A percentile compares a stretch with the other conserved stretches of the same genome.
phyloP scores from a whole-genome alignment of 805 yeast species.

The Yarrowia sp. region DNA sequence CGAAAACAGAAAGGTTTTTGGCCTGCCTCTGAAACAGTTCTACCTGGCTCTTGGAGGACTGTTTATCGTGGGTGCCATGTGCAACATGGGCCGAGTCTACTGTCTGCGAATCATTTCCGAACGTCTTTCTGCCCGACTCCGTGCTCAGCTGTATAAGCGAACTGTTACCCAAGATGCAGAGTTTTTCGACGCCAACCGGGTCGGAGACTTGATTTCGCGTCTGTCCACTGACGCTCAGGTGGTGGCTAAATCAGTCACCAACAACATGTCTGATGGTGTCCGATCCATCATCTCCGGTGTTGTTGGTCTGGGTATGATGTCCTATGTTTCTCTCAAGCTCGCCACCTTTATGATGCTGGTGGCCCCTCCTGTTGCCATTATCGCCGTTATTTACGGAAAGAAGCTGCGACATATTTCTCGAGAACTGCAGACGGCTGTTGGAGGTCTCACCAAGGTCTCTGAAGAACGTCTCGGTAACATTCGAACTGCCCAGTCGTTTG shows the following conservation, averaged over 20 bases:
- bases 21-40: slow-evolving; percentile 63
- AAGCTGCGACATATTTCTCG: slow-evolving; percentile 71
- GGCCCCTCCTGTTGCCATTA: slow-evolving; percentile 77
- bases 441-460: slow-evolving; percentile 80
- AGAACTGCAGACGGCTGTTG: slow-evolving; percentile 78
- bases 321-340: slow-evolving; percentile 75
- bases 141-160: slow-evolving; percentile 73
- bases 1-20: slow-evolving; percentile 46
- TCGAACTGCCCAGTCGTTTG: slow-evolving; percentile 85
- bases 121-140: slow-evolving; percentile 75
- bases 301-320: slow-evolving; percentile 91
- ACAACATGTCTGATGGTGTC: slow-evolving; percentile 88
- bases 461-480: slow-evolving; percentile 88
- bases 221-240: slow-evolving; percentile 85
- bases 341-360: slow-evolving; percentile 77
- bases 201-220: slow-evolving; percentile 89
- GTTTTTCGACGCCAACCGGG: slow-evolving; percentile 83
- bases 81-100: slow-evolving; percentile 79
- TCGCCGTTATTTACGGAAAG: slow-evolving; percentile 81
- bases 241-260: slow-evolving; percentile 81
- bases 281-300: slow-evolving; percentile 76
- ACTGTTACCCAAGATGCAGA: slow-evolving; percentile 83
- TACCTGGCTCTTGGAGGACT: slow-evolving; percentile 58
- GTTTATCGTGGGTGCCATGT: slow-evolving; percentile 69
- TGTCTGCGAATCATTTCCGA: slow-evolving; percentile 80